Conservation (phyloP, 345 rosid species). For the Bruguiera gymnorhiza region DNA sequence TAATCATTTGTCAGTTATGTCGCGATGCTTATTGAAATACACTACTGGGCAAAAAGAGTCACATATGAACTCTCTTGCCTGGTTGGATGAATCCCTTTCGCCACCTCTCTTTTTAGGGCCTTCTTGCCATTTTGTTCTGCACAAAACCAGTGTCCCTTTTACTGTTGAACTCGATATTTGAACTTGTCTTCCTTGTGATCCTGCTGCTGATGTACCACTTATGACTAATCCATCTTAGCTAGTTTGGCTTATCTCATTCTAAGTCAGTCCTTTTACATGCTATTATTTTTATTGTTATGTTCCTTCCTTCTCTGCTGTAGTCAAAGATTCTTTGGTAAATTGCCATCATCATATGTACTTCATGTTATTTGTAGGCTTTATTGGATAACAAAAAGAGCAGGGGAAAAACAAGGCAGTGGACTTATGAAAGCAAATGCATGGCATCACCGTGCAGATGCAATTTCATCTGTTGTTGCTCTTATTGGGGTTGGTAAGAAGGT, state of each 20-base stretch:
- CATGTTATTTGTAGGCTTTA: conserved; percentile 52
- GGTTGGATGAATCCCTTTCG: neutral
- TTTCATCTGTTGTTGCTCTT: conserved; percentile 87
- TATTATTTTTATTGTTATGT: neutral
- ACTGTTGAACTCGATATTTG: neutral
- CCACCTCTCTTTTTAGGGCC: neutral
- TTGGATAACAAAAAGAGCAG: conserved; percentile 88
- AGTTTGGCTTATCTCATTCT: neutral
- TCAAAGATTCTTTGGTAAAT: neutral
- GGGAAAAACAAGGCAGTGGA: conserved; percentile 82
- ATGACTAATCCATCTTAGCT: neutral
- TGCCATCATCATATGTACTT: neutral
- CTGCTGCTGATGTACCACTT: neutral
- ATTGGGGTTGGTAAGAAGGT: conserved; percentile 71
- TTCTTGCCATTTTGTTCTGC: neutral
- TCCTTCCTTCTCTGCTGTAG: neutral
- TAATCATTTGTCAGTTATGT: neutral
- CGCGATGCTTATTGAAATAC: neutral
- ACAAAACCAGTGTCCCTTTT: neutral
- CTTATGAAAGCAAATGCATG: conserved; percentile 98
- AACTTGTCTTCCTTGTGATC: neutral
- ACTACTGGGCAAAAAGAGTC: neutral
- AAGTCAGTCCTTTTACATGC: too few relatives aligned
- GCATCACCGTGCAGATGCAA: conserved; percentile 98
- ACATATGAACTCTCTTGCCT: neutral